Conservation (phyloP, 805 yeast genomes). For the Wickerhamiella bombiphila region DNA sequence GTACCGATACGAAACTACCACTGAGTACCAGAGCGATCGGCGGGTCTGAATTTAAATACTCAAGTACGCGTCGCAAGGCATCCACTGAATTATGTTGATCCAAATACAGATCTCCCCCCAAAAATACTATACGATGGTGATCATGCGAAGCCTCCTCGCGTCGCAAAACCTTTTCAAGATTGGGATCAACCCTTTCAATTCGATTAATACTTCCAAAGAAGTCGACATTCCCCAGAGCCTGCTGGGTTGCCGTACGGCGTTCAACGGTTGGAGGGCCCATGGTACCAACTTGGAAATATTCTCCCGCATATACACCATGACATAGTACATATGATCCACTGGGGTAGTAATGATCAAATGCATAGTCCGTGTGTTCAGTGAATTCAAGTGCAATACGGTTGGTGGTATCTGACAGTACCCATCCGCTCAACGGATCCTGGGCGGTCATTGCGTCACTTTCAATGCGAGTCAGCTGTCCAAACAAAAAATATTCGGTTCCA, state of each 20-base stretch:
- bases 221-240: constrained; percentile 67
- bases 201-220: constrained; percentile 32
- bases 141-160: constrained; percentile 39
- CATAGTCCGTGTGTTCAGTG: constrained; percentile 40
- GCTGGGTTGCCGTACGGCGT: constrained; percentile 46
- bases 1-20: constrained; percentile 64
- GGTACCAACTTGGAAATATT: constrained; percentile 53
- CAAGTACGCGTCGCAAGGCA: constrained; percentile 51
- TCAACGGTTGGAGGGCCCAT: constrained; percentile 87
- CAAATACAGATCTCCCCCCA: constrained; percentile 63
- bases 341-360: constrained; percentile 47
- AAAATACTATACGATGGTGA: constrained; percentile 46
- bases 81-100: constrained; percentile 46
- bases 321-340: constrained; percentile 66
- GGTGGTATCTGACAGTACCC: constrained; percentile 66
- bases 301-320: constrained; percentile 63
- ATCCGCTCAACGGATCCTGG: constrained; percentile 39
- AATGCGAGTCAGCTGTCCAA: constrained; percentile 45
- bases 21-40: constrained; percentile 63
- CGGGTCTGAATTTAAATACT: constrained; percentile 35
- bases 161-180: constrained; percentile 38
- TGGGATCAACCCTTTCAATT: constrained; percentile 41
- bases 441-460: no score
- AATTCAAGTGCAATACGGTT: constrained; percentile 56
- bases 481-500: constrained; percentile 45